Conservation (phyloP, 768 basidiomycete genomes). For the Grammothele lineata region DNA sequence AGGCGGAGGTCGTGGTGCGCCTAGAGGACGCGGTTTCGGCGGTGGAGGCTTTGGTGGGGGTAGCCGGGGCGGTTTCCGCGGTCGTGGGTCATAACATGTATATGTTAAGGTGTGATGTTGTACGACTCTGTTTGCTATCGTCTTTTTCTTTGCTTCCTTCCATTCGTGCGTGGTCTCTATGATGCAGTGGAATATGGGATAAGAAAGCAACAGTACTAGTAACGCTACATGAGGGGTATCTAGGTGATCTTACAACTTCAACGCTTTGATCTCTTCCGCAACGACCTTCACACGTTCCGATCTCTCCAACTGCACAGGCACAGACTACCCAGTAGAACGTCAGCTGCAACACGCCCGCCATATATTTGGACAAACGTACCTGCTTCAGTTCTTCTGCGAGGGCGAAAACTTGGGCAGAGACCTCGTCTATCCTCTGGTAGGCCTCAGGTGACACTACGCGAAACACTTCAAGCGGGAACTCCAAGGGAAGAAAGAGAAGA, state of each 20-base stretch:
- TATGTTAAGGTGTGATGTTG: slow-evolving; percentile 1
- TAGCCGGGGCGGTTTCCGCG: slow-evolving; percentile 35
- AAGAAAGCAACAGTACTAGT: too few species aligned
- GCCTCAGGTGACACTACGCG: slow-evolving; percentile 14
- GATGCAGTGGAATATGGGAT: not conserved
- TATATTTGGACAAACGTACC: slow-evolving; percentile 30
- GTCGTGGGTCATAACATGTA: slow-evolving; percentile 36
- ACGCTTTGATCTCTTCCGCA: slow-evolving; percentile 44
- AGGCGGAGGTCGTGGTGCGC: slow-evolving; percentile 43
- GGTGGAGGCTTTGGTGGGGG: slow-evolving; percentile 37
- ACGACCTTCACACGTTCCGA: slow-evolving; percentile 42
- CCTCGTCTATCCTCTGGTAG: slow-evolving; percentile 21
- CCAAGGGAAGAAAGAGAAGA: not conserved
- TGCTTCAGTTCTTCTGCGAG: slow-evolving; percentile 48
- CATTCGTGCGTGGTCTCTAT: not conserved
- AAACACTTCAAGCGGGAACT: not conserved
- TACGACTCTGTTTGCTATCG: slow-evolving; percentile 4
- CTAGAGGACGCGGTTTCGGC: slow-evolving; percentile 34
- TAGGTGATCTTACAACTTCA: slow-evolving; percentile 36
- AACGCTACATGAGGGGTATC: slow-evolving; percentile 10
- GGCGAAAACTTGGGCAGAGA: slow-evolving; percentile 32
- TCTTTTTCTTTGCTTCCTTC: slow-evolving; percentile 2
- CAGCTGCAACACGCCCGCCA: not conserved
- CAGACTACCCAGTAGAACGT: slow-evolving; percentile 30
- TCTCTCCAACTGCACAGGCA: slow-evolving; percentile 48